These are phyloP conservation scores for Apiospora sp. DNA, from an alignment of 2,329 filamentous ascomycete genomes.

Conservation along the genomic window DNA sequence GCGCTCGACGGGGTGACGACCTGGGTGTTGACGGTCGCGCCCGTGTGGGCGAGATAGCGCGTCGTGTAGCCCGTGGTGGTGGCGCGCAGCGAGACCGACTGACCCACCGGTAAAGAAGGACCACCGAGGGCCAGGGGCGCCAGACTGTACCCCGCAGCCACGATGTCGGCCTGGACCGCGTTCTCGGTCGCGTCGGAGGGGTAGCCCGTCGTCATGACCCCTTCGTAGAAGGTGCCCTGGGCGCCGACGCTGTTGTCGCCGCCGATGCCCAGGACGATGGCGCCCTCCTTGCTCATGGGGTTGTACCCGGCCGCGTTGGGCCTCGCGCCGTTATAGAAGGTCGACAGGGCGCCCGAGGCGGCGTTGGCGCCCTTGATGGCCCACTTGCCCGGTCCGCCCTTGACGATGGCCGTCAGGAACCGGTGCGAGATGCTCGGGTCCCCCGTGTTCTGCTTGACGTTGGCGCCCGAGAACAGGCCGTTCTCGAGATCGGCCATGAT, in stretches of 20 bases:
- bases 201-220: conserved; percentile 69
- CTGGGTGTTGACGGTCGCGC: conserved; percentile 60
- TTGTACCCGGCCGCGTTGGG: conserved; percentile 63
- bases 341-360: conserved; percentile 61
- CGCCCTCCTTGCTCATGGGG: conserved; percentile 70
- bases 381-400: conserved; percentile 65
- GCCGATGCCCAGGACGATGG: conserved; percentile 75
- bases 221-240: conserved; percentile 72
- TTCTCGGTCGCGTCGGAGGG: conserved; percentile 66
- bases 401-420: conserved; percentile 65
- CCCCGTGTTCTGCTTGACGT: conserved; percentile 53
- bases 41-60: conserved; percentile 63
- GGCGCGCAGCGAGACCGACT: conserved; percentile 59
- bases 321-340: conserved; percentile 65
- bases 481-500: conserved; percentile 76
- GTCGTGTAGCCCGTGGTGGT: conserved; percentile 63
- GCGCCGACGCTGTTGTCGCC: conserved; percentile 68
- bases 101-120: conserved; percentile 53
- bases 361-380: conserved; percentile 66
- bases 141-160: conserved; percentile 63
- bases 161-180: conserved; percentile 66
- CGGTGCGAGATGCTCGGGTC: conserved; percentile 61
- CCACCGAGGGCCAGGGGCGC: conserved; percentile 55
- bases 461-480: conserved; percentile 66
- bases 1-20: conserved; percentile 60